Percentiles rank a stretch among this genome's conserved stretches.
Conservation (phyloP, 306 rosid species). For the Castanopsis chinensis region DNA sequence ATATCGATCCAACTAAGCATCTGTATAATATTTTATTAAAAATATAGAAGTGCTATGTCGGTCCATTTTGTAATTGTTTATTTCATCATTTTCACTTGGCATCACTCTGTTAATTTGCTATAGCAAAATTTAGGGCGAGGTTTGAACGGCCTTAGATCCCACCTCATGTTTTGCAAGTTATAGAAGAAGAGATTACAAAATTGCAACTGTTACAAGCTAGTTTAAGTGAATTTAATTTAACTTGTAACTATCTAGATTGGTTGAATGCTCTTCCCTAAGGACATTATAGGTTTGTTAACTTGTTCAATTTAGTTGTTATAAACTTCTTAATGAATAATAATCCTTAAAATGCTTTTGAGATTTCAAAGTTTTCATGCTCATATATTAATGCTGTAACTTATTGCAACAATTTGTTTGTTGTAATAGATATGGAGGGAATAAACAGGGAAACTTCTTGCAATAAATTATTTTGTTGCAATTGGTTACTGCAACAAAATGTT, state of each 20-base stretch:
- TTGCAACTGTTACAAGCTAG: constrained; percentile 89
- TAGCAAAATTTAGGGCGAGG: constrained; percentile 89
- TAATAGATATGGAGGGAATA: too few species aligned
- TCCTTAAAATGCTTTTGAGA: constrained; percentile 2
- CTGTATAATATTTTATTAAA: constrained; percentile 1
- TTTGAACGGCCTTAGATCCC: constrained; percentile 91
- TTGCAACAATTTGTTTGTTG: too few species aligned
- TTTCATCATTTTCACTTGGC: constrained; percentile 9
- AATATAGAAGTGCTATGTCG: background rate
- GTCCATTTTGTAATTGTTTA: constrained; percentile 15
- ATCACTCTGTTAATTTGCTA: constrained; percentile 22
- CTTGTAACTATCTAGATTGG: constrained; percentile 98
- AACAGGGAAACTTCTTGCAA: too few species aligned
- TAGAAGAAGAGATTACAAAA: constrained; percentile 91
- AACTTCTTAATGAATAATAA: too few species aligned
- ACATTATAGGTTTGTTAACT: too few species aligned
- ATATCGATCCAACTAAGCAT: background rate
- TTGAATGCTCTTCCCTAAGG: constrained; percentile 88
- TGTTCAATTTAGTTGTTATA: too few species aligned
- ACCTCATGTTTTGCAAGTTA: constrained; percentile 88
- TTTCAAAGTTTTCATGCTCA: background rate
- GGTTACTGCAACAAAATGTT: too few species aligned
- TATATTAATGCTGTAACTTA: background rate
- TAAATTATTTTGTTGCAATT: too few species aligned
- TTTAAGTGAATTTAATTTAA: constrained; percentile 96